phyloP scores from a whole-genome alignment of 768 basidiomycete species.

The Rhizopogon vinicolor region DNA sequence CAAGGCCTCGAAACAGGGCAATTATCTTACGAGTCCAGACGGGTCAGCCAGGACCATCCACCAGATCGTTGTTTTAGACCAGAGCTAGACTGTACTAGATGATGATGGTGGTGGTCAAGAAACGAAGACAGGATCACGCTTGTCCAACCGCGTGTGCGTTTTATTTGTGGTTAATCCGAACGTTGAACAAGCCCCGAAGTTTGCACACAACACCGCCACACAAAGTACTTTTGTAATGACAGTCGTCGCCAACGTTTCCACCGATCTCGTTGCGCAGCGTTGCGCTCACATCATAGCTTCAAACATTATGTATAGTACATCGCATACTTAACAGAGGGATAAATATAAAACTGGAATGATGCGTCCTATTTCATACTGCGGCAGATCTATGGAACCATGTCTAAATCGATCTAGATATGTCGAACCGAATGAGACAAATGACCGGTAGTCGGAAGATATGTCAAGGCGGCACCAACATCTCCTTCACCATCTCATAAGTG shows the following conservation, averaged over 20 bases:
- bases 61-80: neutral
- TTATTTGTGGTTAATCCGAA: neutral
- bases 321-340: neutral
- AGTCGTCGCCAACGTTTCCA: too few relatives aligned
- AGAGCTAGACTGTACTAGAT: neutral
- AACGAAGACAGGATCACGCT: neutral
- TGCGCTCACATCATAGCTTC: too few relatives aligned
- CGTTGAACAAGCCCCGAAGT: neutral
- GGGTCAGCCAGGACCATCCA: neutral
- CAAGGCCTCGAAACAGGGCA: too few relatives aligned
- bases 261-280: too few relatives aligned
- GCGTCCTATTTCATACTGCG: too few relatives aligned
- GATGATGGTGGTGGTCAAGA: neutral
- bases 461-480: constrained; percentile 38
- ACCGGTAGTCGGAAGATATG: neutral
- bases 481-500: constrained; percentile 70
- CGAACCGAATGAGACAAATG: too few relatives aligned
- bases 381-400: too few relatives aligned
- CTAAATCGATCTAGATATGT: constrained; percentile 1
- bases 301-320: neutral
- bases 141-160: neutral
- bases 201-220: neutral
- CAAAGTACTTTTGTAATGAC: neutral
- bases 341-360: neutral
- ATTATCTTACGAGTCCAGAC: neutral